A percentile compares a stretch with the other conserved stretches of the same genome.
Conservation (phyloP, 2,329 filamentous ascomycete genomes). For the Epichloe amarillans region DNA sequence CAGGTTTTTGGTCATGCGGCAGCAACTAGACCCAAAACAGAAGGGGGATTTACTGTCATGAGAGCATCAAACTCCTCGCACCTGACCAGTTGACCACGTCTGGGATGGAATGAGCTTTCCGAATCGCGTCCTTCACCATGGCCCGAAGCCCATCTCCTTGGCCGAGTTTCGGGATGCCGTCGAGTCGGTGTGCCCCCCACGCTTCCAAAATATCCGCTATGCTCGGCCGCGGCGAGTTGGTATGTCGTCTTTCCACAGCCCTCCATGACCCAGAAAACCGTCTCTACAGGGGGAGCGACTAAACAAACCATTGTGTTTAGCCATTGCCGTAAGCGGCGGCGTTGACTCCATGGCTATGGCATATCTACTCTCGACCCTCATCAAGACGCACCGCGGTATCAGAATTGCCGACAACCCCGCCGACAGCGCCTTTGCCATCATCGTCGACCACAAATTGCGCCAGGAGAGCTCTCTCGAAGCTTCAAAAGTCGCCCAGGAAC, state of each 20-base stretch:
- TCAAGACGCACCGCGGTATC: slow-evolving; percentile 18
- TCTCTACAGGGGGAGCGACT: not conserved
- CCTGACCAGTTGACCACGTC: no score
- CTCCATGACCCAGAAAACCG: not conserved
- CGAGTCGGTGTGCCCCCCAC: slow-evolving; percentile 32
- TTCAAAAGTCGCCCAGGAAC: slow-evolving; percentile 25
- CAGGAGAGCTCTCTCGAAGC: slow-evolving; percentile 40
- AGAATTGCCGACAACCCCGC: slow-evolving; percentile 33
- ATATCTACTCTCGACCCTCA: slow-evolving; percentile 47
- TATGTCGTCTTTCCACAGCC: slow-evolving; percentile 14
- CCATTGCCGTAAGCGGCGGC: slow-evolving; percentile 77
- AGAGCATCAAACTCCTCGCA: no score
- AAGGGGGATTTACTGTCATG: no score
- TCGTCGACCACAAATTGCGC: slow-evolving; percentile 47
- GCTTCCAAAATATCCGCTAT: slow-evolving; percentile 30
- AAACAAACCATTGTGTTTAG: slow-evolving; percentile 24
- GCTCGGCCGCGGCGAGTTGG: slow-evolving; percentile 27
- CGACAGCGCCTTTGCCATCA: slow-evolving; percentile 27
- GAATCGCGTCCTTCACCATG: slow-evolving; percentile 22
- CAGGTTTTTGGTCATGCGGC: no score
- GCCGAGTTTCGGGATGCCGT: slow-evolving; percentile 33
- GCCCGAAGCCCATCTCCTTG: slow-evolving; percentile 23
- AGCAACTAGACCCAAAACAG: no score
- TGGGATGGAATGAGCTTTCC: slow-evolving; percentile 23
- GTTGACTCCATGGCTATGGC: slow-evolving; percentile 97